Base-by-base conservation (phyloP, 148 eudicot genomes). In the Dianthus caryophyllus region DNA sequence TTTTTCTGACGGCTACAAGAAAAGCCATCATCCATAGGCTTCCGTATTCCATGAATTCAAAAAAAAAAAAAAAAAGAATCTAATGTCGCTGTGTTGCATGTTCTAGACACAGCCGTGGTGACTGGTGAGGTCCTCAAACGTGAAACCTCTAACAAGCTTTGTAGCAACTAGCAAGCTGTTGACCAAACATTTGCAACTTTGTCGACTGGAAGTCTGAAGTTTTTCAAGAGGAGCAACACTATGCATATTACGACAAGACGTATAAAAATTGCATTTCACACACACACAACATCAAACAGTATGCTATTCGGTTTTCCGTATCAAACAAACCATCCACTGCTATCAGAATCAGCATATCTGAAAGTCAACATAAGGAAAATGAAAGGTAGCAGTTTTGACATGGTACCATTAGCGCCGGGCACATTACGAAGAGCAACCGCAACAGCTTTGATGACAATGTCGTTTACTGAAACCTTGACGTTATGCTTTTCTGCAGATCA, bases 381-480 rank as follows among this genome's bases (percentile, higher is more conserved):
- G 52, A 44, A 46, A 63, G 52, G 65, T 21, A 41, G 31, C 66
- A 63, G 36, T 63, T 43, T 63, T 25, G 33, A 44, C 36, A 25
- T 22, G 31, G 79, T 82, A 94, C 99, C 96, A 81, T 94, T 94
- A 64, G 99, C 97, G 65, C 84, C 84, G 38, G 96, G 93, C 52
- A 94, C 96, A 74, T 84, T 94, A 68, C 85, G 87, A 70, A 94
- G 75, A 29, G 99, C 97, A 44, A 78, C 70, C 68, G 98, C 99
- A 78, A 94, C 99, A 73, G 95, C 97, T 80, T 94, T 94, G 75
- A 94, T 90, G 73, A 94, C 88, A 70, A 94, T 86, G 73, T 94
- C 99, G 79, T 94, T 94, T 71, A 94, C 99, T 8, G 99, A 90
- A 65, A 94, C 97, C 90, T 94, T 94, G 57, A 90, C 80, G 74